A percentile compares a stretch with the other conserved stretches of the same genome.
phyloP scores from a whole-genome alignment of 306 rosid species.

The Fagus crenata region DNA sequence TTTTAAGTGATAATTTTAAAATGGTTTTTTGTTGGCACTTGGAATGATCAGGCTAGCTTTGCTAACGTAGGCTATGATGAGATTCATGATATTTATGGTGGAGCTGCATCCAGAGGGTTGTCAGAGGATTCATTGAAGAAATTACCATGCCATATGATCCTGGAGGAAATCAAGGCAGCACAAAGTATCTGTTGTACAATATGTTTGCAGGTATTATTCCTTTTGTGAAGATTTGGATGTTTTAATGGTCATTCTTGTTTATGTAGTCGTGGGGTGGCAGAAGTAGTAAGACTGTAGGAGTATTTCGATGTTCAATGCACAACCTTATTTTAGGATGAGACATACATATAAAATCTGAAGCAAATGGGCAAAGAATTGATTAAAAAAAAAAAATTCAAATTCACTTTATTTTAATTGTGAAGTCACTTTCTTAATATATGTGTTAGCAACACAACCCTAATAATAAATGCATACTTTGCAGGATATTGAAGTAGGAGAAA shows the following conservation, averaged over 20 bases:
- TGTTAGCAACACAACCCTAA: background rate
- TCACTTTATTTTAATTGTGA: background rate
- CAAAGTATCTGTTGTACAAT: constrained; percentile 54
- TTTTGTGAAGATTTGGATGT: constrained; percentile 14
- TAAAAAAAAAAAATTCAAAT: background rate
- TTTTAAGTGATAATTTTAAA: background rate
- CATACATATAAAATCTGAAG: background rate
- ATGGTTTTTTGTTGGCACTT: constrained; percentile 23
- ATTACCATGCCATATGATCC: constrained; percentile 55
- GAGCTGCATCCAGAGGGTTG: constrained; percentile 53
- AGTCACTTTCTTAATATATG: background rate
- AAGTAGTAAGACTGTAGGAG: background rate
- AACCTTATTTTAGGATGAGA: background rate
- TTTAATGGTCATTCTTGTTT: background rate
- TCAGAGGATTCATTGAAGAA: constrained; percentile 57
- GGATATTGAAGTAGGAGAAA: constrained; percentile 72
- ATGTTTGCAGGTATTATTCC: constrained; percentile 70
- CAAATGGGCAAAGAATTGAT: background rate
- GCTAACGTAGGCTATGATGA: constrained; percentile 47
- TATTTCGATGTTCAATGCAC: background rate
- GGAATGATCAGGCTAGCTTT: constrained; percentile 50
- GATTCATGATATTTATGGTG: constrained; percentile 44
- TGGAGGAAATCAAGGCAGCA: constrained; percentile 48
- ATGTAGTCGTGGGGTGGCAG: background rate
- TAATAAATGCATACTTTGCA: constrained; percentile 23